Base-by-base conservation (phyloP, 1,284 basidiomycete genomes). In the Peniophora sp. region DNA sequence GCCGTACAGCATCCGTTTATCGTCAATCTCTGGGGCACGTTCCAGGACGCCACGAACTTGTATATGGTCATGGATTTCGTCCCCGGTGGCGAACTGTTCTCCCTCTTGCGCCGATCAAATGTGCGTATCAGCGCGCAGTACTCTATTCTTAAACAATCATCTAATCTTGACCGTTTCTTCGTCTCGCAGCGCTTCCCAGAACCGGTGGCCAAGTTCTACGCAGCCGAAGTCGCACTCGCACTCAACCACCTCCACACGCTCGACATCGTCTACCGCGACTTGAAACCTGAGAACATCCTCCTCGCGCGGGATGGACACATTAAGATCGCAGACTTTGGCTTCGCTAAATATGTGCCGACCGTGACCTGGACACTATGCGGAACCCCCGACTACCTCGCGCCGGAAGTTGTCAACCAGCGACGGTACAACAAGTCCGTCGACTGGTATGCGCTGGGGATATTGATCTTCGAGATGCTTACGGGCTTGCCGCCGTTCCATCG, bases 1-100 rank as follows among this genome's bases (percentile, higher is more conserved):
- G 79, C 83, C 24, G 91, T 97, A 0, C 85, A 95, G 49, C 94
- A 98, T 67, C 91, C 95, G 2, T 99, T 99, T 71, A 89, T 99
- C 57, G 86, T 99, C 72, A 99, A 97, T 63, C 81, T 99, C 3
- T 99, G 96, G 96, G 97, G 96, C 23, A 90, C 92, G 1, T 99
- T 99, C 70, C 92, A 97, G 61, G 96, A 98, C 62, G 72, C 83
- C 10, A 78, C 89, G 45, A 98, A 97, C 65, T 73, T 99, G 12
- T 99, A 97, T 75, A 97, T 99, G 94, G 95, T 99, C 52, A 98
- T 99, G 96, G 97, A 99, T 70, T 99, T 97, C 65, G 96, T 99
- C 3, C 92, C 94, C 0, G 96, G 96, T 19, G 96, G 96, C 17
- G 96, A 99, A 69, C 75, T 99, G 6, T 99, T 99, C 65, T 91